Base-by-base conservation (phyloP, 768 basidiomycete genomes). In the Lentinula boryana region DNA sequence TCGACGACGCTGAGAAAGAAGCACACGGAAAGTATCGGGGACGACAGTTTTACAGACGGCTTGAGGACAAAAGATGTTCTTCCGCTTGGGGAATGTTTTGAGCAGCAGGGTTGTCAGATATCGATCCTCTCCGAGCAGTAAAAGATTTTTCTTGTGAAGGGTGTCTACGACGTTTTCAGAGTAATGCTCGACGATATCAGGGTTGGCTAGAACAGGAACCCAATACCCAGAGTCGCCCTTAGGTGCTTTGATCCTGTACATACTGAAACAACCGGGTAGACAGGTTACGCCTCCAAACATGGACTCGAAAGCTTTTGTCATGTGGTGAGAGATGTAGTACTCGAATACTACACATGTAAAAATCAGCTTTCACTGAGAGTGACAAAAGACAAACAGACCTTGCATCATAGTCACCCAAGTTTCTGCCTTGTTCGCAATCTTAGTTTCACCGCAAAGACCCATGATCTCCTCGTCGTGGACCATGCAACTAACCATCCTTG, bases 391-490 rank as follows among this genome's bases (percentile, higher is more conserved):
- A 36, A 49, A 76, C 91, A 50, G 60, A 95, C 96, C 95, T 82
- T 99, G 97, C 75, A 99, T 98, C 97, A 99, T 98, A 15, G 96
- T 98, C 48, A 98, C 95, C 79, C 96, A 98, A 10, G 95, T 95
- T 71, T 98, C 96, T 15, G 88, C 87, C 80, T 99, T 99, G 78
- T 99, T 99, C 38, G 97, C 97, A 67, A 99, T 95, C 84, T 99
- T 99, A 63, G 97, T 99, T 78, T 99, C 97, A 31, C 97, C 97
- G 69, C 97, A 99, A 27, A 99, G 80, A 21, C 95, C 97, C 97
- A 98, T 98, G 64, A 98, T 98, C 73, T 98, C 97, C 67, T 88
- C 85, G 69, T 99, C 97, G 68, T 93, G 86, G 32, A 95, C 91
- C 95, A 98, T 95, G 68, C 94, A 96, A 52, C 93, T 89, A 54